Evolutionary conservation across 2,329 filamentous ascomycete species (phyloP), one percentile per base, ranked within the genome.

Genomic region (Colletotrichum siamense): DNA sequence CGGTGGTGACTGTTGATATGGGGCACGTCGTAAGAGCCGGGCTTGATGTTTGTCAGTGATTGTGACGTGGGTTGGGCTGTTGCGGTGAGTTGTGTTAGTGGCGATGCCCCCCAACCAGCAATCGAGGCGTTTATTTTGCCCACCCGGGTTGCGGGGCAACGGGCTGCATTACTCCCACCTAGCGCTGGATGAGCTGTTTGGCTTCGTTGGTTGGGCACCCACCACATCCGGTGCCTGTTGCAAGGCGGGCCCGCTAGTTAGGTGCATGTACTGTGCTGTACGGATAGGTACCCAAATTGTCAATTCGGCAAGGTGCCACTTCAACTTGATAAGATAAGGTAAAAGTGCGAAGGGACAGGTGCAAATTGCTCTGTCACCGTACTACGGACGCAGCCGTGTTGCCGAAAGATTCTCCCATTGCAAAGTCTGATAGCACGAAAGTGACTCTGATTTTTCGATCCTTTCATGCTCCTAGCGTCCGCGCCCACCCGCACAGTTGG

Each of bases 191-290:
- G 49, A 63, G 62, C 55, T 67, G 24, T 75, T 75, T 65, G 36
- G 62, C 71, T 66, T 22, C 72, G 69, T 75, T 75, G 73, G 39
- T 75, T 63, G 63, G 69, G 63, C 73, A 75, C 69, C 73, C 57
- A 52, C 34, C 36, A 16, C 34, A 36, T 15, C 34, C 34, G 34
- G 63, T 44, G 62, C 62, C 55, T 71, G 72, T 67, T 62, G 52
- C 34, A 24, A 61, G 59, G 69, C 30, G 55, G 62, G 67, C 59
- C 36, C 24, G 62, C 68, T 75, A 74, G 72, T 59, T 26, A 71
- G 49, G 69, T 49, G 62, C 18, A 8, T 36, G 34, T 36, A 36
- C 69, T 15, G 49, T 8, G 8, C 36, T 44, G 39, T 44, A 44
- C 39, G 18, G 39, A 44, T 75, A 30, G 28, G 28, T 30, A 55